These are phyloP conservation scores for Elsinoe australis DNA, from an alignment of 2,329 filamentous ascomycete species.

Conservation along the genomic window DNA sequence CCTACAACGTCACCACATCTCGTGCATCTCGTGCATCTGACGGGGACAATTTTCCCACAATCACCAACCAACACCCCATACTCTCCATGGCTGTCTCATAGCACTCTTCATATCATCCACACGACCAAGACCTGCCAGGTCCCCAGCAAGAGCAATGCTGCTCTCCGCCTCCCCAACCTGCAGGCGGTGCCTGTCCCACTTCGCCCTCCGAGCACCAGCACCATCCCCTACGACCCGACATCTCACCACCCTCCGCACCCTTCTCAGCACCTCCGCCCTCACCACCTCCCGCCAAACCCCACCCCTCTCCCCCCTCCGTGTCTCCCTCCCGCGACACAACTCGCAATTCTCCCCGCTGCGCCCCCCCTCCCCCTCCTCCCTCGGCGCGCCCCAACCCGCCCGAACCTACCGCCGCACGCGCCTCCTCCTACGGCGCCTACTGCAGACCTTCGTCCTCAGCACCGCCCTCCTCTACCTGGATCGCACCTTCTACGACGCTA, in stretches of 20 bases:
- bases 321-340: conserved; percentile 22
- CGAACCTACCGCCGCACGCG: conserved; percentile 63
- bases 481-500: conserved; percentile 66
- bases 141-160: conserved; percentile 6
- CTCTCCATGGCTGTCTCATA: conserved; percentile 4
- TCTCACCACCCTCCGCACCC: background rate
- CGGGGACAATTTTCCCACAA: no score
- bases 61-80: no score
- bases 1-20: conserved; percentile 8
- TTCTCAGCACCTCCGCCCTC: background rate
- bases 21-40: background rate
- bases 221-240: background rate
- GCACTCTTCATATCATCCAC: background rate
- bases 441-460: conserved; percentile 52
- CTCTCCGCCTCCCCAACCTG: conserved; percentile 3
- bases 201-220: background rate
- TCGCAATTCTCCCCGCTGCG: conserved; percentile 37
- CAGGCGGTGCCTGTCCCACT: background rate
- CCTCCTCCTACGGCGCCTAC: conserved; percentile 69
- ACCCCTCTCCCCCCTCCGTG: conserved; percentile 17
- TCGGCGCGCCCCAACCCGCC: conserved; percentile 63
- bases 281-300: background rate
- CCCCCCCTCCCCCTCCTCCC: conserved; percentile 69
- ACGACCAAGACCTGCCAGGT: background rate
- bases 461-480: conserved; percentile 63